Percentiles rank a stretch among this genome's conserved stretches.
Conservation (phyloP, 1,284 basidiomycete species). For the Ganoderma sinense region DNA sequence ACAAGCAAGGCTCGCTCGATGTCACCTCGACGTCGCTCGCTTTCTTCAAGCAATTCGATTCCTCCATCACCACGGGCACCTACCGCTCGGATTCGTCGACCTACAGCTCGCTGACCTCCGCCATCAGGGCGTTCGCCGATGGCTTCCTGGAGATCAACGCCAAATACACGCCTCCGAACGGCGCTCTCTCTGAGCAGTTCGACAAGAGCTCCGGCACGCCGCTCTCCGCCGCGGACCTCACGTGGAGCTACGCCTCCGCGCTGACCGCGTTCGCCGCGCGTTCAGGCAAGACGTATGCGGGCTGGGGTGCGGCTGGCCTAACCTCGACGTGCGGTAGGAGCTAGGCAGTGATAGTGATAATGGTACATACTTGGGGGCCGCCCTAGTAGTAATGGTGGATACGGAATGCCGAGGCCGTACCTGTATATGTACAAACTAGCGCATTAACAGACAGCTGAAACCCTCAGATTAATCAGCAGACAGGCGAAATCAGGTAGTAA, state of each 20-base stretch:
- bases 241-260: conserved; percentile 52
- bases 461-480: no score
- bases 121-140: conserved; percentile 49
- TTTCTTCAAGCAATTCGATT: conserved; percentile 50
- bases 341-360: no score
- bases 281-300: conserved; percentile 43
- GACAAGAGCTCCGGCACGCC: conserved; percentile 41
- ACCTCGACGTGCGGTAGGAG: no score
- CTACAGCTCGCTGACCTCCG: conserved; percentile 43
- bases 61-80: conserved; percentile 43
- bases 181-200: conserved; percentile 51
- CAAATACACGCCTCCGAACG: conserved; percentile 49
- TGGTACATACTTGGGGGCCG: no score
- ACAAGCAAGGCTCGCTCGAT: conserved; percentile 39
- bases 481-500: no score
- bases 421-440: no score
- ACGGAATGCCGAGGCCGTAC: no score
- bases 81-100: conserved; percentile 43
- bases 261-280: conserved; percentile 50
- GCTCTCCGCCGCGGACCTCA: conserved; percentile 49
- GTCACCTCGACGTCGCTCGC: conserved; percentile 49
- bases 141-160: conserved; percentile 49
- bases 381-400: no score
- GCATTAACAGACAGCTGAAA: no score
- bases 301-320: conserved; percentile 75